A percentile compares a stretch with the other conserved stretches of the same genome.
Conservation (phyloP, 1,284 basidiomycete species). For the Rhodotorula sp. region DNA sequence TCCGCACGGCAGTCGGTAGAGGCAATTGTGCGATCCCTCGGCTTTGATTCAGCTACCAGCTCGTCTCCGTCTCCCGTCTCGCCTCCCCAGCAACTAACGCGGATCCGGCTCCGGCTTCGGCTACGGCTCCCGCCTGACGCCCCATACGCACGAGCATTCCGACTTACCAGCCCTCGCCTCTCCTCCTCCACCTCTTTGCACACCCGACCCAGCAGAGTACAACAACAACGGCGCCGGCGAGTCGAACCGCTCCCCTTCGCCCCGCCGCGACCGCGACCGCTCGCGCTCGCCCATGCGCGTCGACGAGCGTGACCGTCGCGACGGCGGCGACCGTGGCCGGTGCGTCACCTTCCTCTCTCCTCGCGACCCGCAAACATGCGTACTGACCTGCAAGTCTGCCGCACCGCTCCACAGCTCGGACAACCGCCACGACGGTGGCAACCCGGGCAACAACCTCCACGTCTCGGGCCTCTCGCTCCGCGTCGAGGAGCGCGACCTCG, state of each 20-base stretch:
- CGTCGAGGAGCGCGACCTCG: constrained; percentile 82
- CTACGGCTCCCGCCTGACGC: background rate
- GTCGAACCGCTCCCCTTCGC: constrained; percentile 29
- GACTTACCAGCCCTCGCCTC: background rate
- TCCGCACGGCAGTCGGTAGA: too few relatives aligned
- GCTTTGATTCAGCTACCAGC: too few relatives aligned
- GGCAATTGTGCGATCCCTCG: too few relatives aligned
- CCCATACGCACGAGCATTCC: background rate
- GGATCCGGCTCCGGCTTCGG: background rate
- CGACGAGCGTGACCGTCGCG: constrained; percentile 19
- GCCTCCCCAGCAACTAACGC: too few relatives aligned
- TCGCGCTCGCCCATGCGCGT: constrained; percentile 33
- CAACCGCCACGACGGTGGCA: constrained; percentile 49
- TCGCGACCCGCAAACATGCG: too few relatives aligned
- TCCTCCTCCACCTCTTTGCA: background rate
- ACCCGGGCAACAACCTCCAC: constrained; percentile 96
- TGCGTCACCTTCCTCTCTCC: background rate
- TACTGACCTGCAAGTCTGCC: background rate
- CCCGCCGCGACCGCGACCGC: constrained; percentile 29
- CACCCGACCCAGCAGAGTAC: constrained; percentile 30
- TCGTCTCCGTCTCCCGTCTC: too few relatives aligned
- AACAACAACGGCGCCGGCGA: constrained; percentile 7
- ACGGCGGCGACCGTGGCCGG: constrained; percentile 30
- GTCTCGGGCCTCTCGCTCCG: constrained; percentile 80
- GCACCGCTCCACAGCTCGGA: background rate